Evolutionary conservation across 108 stramenopile genomes (phyloP).

Genomic region (Nannochloropsis oceanica): DNA sequence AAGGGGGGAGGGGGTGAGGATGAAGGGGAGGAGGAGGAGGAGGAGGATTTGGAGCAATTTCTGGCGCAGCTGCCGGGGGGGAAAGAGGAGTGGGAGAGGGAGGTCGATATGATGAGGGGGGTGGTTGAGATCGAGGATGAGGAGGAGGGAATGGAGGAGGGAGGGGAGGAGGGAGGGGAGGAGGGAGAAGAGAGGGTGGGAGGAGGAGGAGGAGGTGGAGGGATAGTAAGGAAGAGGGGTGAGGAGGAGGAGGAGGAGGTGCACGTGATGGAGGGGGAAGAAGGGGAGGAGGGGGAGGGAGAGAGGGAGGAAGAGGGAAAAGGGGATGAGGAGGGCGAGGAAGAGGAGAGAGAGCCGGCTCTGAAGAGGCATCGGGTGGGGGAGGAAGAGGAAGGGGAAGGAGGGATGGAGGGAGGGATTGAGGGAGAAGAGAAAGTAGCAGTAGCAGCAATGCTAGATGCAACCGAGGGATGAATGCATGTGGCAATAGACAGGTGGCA

Average conservation of each 20-base stretch:
- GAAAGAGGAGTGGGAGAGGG: too few species aligned
- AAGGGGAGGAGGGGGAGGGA: neutral
- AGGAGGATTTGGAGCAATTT: too few species aligned
- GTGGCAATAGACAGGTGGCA: neutral
- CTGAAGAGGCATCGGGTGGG: neutral
- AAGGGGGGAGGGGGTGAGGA: too few species aligned
- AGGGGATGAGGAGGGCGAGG: neutral
- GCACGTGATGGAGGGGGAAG: neutral
- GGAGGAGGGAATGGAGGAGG: too few species aligned
- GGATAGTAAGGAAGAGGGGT: conserved; percentile 2
- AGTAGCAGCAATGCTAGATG: too few species aligned
- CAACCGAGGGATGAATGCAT: too few species aligned
- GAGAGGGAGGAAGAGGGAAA: neutral
- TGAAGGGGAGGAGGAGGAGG: too few species aligned
- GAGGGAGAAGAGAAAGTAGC: neutral
- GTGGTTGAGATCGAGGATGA: too few species aligned
- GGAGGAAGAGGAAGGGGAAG: neutral
- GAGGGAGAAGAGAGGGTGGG: conserved; percentile 20
- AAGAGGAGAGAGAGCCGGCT: neutral
- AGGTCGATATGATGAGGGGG: too few species aligned
- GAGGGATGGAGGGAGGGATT: neutral
- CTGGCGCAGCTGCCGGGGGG: too few species aligned
- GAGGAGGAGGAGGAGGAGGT: conserved; percentile 9
- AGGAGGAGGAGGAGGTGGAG: neutral
- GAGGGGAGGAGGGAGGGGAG: neutral